These are phyloP conservation scores for Tilletia horrida DNA, from an alignment of 1,284 basidiomycete genomes.

Conservation along the genomic window DNA sequence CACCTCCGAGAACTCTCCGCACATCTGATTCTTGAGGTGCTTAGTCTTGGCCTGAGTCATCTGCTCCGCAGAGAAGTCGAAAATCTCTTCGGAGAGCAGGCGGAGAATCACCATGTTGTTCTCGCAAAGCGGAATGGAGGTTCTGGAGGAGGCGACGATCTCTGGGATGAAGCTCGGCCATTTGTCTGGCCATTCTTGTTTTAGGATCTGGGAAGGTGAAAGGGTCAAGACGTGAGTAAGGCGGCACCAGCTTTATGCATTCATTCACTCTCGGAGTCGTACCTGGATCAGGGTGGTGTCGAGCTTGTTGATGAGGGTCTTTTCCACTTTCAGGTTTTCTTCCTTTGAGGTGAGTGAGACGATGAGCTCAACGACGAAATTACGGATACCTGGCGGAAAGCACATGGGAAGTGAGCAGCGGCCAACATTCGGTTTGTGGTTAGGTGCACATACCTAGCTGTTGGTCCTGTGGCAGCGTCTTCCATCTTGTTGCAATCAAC, in stretches of 20 bases:
- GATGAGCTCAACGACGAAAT: conserved; percentile 91
- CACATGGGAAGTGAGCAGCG: not conserved
- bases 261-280: not conserved
- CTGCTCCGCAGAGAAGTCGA: conserved; percentile 97
- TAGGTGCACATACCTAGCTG: conserved; percentile 41
- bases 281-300: conserved; percentile 82
- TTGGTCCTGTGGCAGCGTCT: conserved; percentile 88
- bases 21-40: conserved; percentile 76
- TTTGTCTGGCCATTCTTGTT: conserved; percentile 99
- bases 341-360: conserved; percentile 85
- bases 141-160: conserved; percentile 93
- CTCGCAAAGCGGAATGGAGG: conserved; percentile 92
- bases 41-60: conserved; percentile 99
- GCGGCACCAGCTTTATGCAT: not conserved
- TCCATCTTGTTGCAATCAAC: conserved; percentile 91
- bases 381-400: conserved; percentile 68
- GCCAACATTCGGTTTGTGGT: not conserved
- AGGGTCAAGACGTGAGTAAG: conserved; percentile 12
- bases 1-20: conserved; percentile 54
- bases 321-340: conserved; percentile 76
- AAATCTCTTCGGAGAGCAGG: conserved; percentile 96
- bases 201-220: conserved; percentile 75
- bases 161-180: conserved; percentile 99
- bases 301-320: conserved; percentile 93
- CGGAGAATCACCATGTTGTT: conserved; percentile 99